phyloP scores from a whole-genome alignment of 108 stramenopile species.

The Licmophora abbreviata region DNA sequence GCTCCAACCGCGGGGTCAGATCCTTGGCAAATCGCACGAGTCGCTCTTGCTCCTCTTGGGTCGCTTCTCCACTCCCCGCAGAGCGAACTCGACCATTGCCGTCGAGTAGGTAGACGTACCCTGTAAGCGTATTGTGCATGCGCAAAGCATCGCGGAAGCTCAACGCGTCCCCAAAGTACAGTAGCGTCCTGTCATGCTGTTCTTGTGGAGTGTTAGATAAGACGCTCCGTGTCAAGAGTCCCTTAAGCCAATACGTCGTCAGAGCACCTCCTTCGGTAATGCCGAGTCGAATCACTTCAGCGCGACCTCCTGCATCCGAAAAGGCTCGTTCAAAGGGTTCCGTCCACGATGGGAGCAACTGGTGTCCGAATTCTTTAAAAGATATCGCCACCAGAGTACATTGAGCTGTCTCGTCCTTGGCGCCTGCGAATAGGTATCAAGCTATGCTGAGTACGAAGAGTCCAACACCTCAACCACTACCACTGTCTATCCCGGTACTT shows the following conservation, averaged over 20 bases:
- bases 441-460: neutral
- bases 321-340: constrained; percentile 57
- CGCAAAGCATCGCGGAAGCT: constrained; percentile 62
- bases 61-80: constrained; percentile 65
- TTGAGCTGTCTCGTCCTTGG: constrained; percentile 17
- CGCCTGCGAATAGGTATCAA: neutral
- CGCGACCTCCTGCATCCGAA: constrained; percentile 6
- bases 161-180: constrained; percentile 61
- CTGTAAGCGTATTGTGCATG: constrained; percentile 80
- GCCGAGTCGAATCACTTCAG: constrained; percentile 9
- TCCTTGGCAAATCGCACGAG: constrained; percentile 52
- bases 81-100: constrained; percentile 71
- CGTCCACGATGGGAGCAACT: constrained; percentile 60
- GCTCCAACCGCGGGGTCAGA: constrained; percentile 12
- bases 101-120: constrained; percentile 72
- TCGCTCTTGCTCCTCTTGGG: constrained; percentile 40
- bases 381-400: constrained; percentile 72
- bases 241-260: constrained; percentile 23
- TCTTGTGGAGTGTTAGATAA: constrained; percentile 37
- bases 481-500: neutral
- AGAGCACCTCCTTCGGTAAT: constrained; percentile 14
- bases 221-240: constrained; percentile 24
- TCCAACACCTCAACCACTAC: neutral
- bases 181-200: constrained; percentile 48
- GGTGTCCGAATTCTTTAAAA: constrained; percentile 69